Evolutionary conservation across 1,284 basidiomycete genomes (phyloP), one percentile per base, ranked within the genome.

Genomic region (Sporisorium scitamineum): DNA sequence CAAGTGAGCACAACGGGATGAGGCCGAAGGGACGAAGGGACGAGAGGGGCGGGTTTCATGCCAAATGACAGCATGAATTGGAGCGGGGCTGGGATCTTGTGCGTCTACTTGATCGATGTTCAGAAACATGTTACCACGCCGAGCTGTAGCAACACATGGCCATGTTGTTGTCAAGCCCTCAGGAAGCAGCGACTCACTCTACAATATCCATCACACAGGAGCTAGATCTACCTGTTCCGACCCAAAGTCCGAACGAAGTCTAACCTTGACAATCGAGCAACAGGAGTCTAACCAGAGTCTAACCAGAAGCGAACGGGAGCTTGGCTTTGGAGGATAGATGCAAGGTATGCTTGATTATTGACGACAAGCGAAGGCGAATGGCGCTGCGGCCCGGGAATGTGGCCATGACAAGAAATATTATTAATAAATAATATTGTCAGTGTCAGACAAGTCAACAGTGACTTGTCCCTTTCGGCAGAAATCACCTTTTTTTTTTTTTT

Each of bases 11-110:
- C 45, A 44, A 9, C 42, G 45, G 24, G 5, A 18, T n/a, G n/a
- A n/a, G n/a, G n/a, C n/a, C n/a, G 13, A 20, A 37, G 32, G 14
- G 20, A n/a, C 50, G 14, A 31, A 20, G n/a, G 50, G 26, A 32
- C 9, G 29, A 39, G 20, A 34, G 26, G 22, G 26, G 27, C 41
- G 27, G 41, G 18, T 10, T 47, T 52, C 22, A 68, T 68, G 66
- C 66, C 51, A 31, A 37, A 68, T 68, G 60, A 68, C 66, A 68
- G 50, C 59, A 68, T 60, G 45, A 57, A 58, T 42, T 48, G 13
- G 29, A 37, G 58, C 41, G 51, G 59, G 50, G 50, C 56, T 48
- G 44, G 44, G 39, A 41, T 29, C 50, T 32, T 11, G 41, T 47
- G 37, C 52, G 24, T 34, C 37, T 9, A 18, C 14, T 42, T 20